These are phyloP conservation scores for Edaphochlamys debaryana DNA, from an alignment of 139 green algal species.

Conservation along the genomic window DNA sequence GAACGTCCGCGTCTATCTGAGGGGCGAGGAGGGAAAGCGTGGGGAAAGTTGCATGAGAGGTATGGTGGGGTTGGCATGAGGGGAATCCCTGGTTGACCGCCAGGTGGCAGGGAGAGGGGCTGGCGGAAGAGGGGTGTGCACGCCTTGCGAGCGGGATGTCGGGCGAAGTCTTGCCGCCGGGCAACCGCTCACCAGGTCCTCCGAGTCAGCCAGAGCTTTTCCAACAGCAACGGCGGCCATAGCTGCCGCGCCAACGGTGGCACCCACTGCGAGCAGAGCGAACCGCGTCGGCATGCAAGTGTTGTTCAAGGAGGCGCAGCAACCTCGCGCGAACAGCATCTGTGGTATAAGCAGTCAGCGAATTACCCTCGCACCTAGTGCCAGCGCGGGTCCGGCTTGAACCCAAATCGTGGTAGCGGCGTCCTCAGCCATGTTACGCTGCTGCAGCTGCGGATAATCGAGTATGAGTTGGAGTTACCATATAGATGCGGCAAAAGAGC, in stretches of 20 bases:
- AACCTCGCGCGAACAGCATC: background rate
- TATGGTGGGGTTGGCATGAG: too few relatives aligned
- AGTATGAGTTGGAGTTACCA: too few relatives aligned
- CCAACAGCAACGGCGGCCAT: background rate
- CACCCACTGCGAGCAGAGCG: constrained; percentile 10
- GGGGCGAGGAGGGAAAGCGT: background rate
- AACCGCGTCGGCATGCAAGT: too few relatives aligned
- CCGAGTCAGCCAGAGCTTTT: background rate
- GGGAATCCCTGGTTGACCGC: background rate
- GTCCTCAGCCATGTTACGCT: background rate
- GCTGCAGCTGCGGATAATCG: too few relatives aligned
- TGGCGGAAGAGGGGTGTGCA: background rate
- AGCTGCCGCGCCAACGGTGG: constrained; percentile 13
- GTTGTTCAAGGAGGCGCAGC: background rate
- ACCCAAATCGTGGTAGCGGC: constrained; percentile 25
- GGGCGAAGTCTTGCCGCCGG: too few relatives aligned
- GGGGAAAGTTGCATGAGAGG: too few relatives aligned
- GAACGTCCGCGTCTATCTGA: constrained; percentile 18
- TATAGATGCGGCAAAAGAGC: too few relatives aligned
- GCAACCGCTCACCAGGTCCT: background rate
- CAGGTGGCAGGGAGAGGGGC: background rate
- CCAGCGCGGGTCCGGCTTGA: constrained; percentile 9
- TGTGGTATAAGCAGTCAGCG: too few relatives aligned
- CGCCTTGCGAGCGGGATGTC: background rate
- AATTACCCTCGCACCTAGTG: background rate